Evolutionary conservation across 441 rosid genomes (phyloP).

Genomic region (Jatropha podagrica): DNA sequence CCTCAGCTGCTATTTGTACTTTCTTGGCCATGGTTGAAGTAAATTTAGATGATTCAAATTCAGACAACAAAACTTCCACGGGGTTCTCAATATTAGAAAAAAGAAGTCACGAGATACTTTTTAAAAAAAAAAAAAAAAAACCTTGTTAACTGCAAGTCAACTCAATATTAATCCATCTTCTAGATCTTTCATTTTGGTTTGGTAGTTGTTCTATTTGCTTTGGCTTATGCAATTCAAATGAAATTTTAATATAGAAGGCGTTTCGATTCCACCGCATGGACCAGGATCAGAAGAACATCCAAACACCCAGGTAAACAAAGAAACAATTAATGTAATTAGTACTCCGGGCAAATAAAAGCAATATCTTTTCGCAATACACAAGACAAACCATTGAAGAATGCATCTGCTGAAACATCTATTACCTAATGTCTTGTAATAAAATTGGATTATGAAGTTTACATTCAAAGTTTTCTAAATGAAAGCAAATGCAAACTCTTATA

Average conservation of each 20-base stretch:
- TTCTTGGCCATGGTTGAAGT: background rate
- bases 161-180: background rate
- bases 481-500: constrained; percentile 10
- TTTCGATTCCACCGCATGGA: background rate
- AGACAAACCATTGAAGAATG: background rate
- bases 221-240: background rate
- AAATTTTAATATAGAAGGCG: background rate
- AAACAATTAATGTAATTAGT: background rate
- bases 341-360: background rate
- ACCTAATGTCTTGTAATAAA: background rate
- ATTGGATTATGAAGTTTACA: background rate
- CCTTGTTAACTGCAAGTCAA: background rate
- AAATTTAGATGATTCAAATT: background rate
- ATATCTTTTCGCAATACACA: background rate
- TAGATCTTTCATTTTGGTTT: background rate
- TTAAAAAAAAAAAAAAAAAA: no score
- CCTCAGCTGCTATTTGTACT: background rate
- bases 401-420: background rate
- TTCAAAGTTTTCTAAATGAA: background rate
- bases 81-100: no score
- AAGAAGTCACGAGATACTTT: no score
- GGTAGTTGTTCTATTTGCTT: background rate
- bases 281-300: background rate
- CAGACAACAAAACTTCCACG: background rate
- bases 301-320: background rate